Evolutionary conservation across 2,329 filamentous ascomycete species (phyloP).

Genomic region (Hypoxylon sp.): DNA sequence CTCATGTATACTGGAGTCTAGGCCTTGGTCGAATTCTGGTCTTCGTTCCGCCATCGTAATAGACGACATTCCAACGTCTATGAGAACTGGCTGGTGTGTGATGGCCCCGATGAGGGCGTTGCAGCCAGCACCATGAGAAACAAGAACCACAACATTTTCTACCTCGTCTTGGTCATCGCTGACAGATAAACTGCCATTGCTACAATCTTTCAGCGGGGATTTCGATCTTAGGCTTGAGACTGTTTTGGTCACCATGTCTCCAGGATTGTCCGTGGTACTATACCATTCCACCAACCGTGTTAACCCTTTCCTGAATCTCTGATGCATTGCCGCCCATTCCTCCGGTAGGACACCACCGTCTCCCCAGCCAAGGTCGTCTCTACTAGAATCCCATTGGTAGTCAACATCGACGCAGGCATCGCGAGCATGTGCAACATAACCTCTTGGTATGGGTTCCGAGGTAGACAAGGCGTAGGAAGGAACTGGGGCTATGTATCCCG

Average conservation of each 20-base stretch:
- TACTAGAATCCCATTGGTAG: slow-evolving; percentile 95
- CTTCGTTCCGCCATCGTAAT: slow-evolving; percentile 85
- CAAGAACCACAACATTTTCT: slow-evolving; percentile 83
- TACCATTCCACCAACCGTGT: slow-evolving; percentile 88
- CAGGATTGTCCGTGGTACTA: slow-evolving; percentile 60
- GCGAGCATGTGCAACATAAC: slow-evolving; percentile 89
- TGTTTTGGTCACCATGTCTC: slow-evolving; percentile 60
- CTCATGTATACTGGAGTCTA: slow-evolving; percentile 40
- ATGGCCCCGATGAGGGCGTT: slow-evolving; percentile 94
- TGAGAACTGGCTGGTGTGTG: slow-evolving; percentile 87
- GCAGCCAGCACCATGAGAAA: slow-evolving; percentile 95
- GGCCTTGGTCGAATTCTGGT: slow-evolving; percentile 52
- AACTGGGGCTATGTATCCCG: slow-evolving; percentile 75
- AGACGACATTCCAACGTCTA: slow-evolving; percentile 90
- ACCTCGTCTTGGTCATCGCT: slow-evolving; percentile 62
- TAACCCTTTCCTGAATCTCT: slow-evolving; percentile 82
- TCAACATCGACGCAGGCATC: slow-evolving; percentile 89
- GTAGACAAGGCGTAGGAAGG: slow-evolving; percentile 85
- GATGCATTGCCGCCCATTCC: slow-evolving; percentile 96
- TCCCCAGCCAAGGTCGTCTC: slow-evolving; percentile 80
- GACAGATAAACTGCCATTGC: slow-evolving; percentile 47
- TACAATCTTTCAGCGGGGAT: slow-evolving; percentile 39
- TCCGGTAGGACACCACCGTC: slow-evolving; percentile 88
- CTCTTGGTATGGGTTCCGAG: slow-evolving; percentile 82
- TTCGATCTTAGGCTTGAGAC: slow-evolving; percentile 35